Base-by-base conservation (phyloP, 108 stramenopile species). In the Discostella stelligeroides region DNA sequence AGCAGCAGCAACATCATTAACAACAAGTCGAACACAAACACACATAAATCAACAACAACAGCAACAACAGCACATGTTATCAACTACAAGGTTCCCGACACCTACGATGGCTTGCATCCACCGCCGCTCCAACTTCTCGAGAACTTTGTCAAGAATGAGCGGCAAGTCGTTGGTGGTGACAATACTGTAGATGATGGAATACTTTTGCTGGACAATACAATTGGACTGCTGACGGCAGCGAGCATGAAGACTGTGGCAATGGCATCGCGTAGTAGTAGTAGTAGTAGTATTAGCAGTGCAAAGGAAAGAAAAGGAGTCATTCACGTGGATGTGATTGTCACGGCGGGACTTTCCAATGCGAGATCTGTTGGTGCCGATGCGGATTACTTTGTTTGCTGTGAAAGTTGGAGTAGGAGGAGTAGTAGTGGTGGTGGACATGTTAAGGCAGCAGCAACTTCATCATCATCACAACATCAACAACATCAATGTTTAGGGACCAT, bases 401-500 rank as follows among this genome's bases (percentile, higher is more conserved):
- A 71, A 66, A 25, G 45, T 13, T 41, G n/a, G 8, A 59, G 20
- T 1, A 27, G 37, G 12, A 42, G 30, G 2, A 40, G 18, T 21
- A 20, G 54, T 50, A 37, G 53, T 27, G 42, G 7, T n/a, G n/a
- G n/a, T n/a, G 24, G 18, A 4, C 45, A 34, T 34, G 34, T 5
- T 17, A 38, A 51, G 18, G 8, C 24, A 7, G 9, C 27, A 37
- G 45, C 41, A 13, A 42, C 34, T 45, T 27, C 56, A 18, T 6
- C 9, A 30, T 4, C 7, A 29, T 21, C 62, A 46, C 29, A 41
- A n/a, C n/a, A n/a, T n/a, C n/a, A n/a, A n/a, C n/a, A n/a, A n/a
- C n/a, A n/a, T n/a, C n/a, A n/a, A n/a, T n/a, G n/a, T 20, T n/a
- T 41, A 45, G 80, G 84, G 12, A 84, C 84, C 9, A 84, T 84